A percentile compares a stretch with the other conserved stretches of the same genome.
Evolutionary conservation across 1,284 basidiomycete genomes (phyloP).

Genomic region (Moesziomyces sp.): DNA sequence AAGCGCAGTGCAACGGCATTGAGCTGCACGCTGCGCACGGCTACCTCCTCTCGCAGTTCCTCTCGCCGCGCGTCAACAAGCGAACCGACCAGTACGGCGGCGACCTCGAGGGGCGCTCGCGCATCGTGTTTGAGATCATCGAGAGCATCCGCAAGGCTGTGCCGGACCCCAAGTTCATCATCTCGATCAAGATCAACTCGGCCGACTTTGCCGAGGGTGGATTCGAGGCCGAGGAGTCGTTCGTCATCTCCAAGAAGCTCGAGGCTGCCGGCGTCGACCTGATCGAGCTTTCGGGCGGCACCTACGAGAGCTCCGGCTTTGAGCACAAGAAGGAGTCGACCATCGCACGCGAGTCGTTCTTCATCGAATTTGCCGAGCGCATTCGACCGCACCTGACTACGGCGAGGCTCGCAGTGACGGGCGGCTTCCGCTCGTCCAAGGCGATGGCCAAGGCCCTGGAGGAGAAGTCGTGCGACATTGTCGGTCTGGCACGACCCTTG

Average conservation of each 20-base stretch:
- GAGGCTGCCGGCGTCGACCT: constrained; percentile 74
- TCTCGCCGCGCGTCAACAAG: constrained; percentile 80
- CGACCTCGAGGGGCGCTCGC: constrained; percentile 65
- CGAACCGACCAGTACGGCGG: constrained; percentile 76
- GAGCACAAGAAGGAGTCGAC: constrained; percentile 53
- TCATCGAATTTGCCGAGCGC: constrained; percentile 68
- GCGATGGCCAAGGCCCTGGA: constrained; percentile 73
- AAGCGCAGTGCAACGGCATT: constrained; percentile 86
- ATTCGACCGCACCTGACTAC: constrained; percentile 45
- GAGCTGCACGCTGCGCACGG: constrained; percentile 91
- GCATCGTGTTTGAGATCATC: constrained; percentile 78
- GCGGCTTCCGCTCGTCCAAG: constrained; percentile 77
- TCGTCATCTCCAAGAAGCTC: constrained; percentile 73
- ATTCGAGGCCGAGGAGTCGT: constrained; percentile 71
- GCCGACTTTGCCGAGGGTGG: constrained; percentile 79
- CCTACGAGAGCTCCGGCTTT: constrained; percentile 81
- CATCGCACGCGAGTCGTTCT: constrained; percentile 71
- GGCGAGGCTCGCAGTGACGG: constrained; percentile 79
- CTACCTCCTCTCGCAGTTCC: constrained; percentile 83
- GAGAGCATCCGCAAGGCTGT: constrained; percentile 74
- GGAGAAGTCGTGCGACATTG: constrained; percentile 52
- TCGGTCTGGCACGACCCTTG: constrained; percentile 41
- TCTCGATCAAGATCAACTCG: constrained; percentile 85
- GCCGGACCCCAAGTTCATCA: constrained; percentile 74
- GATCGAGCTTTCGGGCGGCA: constrained; percentile 86